Evolutionary conservation across 345 rosid species (phyloP).

Genomic region (Ailanthus altissimus): DNA sequence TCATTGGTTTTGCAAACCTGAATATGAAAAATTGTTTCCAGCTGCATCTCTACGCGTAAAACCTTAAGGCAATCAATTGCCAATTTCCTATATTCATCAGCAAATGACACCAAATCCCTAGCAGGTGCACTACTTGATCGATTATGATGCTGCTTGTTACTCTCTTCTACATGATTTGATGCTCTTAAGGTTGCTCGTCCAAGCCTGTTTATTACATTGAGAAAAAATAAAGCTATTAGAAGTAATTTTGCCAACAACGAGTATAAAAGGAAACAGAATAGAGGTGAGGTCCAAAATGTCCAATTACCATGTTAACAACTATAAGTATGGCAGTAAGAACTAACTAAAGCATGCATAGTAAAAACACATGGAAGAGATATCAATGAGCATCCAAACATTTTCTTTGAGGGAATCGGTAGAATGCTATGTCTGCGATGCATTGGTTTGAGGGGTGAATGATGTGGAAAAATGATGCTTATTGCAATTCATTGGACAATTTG

Average conservation of each 20-base stretch:
- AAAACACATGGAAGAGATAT: background rate
- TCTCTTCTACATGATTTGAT: slow-evolving; percentile 54
- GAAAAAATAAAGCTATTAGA: slow-evolving; percentile 16
- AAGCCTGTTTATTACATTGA: slow-evolving; percentile 53
- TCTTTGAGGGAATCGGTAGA: background rate
- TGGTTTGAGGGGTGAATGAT: background rate
- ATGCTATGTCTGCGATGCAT: background rate
- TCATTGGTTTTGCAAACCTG: slow-evolving; percentile 58
- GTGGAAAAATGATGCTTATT: background rate
- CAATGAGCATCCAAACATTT: background rate
- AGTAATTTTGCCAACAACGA: slow-evolving; percentile 4
- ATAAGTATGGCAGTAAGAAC: background rate
- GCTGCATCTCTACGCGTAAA: slow-evolving; percentile 96
- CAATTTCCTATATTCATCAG: slow-evolving; percentile 89
- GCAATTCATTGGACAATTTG: background rate
- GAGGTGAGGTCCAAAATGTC: background rate
- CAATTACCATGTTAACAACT: background rate
- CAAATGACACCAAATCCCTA: slow-evolving; percentile 73
- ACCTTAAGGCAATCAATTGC: slow-evolving; percentile 96
- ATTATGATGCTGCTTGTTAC: slow-evolving; percentile 41
- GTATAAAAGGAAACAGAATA: slow-evolving; percentile 15
- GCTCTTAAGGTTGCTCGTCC: slow-evolving; percentile 55
- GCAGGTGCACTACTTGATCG: slow-evolving; percentile 42
- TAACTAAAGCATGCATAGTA: background rate
- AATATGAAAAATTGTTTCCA: slow-evolving; percentile 90